Percentiles rank a stretch among this genome's conserved stretches.
phyloP scores from a whole-genome alignment of 192 early-diverging fungal genomes.

The Coemansia sp. region DNA sequence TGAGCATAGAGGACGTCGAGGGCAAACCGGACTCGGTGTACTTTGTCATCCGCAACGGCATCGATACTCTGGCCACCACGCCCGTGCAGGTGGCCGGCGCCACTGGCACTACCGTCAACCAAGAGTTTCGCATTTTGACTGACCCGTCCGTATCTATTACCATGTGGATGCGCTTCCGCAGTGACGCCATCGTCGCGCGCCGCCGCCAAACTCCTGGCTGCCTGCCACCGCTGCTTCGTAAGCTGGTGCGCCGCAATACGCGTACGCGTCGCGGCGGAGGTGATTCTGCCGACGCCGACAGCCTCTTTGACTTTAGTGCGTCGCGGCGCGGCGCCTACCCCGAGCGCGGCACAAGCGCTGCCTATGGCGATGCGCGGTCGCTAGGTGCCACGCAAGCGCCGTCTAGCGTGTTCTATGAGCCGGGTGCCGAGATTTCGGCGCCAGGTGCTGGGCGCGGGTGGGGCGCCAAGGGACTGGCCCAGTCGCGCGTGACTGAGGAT shows the following conservation, averaged over 20 bases:
- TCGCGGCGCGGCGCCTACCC: constrained; percentile 8
- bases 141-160: constrained; percentile 46
- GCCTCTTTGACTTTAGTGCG: constrained; percentile 44
- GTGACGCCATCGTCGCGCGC: constrained; percentile 41
- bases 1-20: constrained; percentile 48
- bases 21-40: constrained; percentile 37
- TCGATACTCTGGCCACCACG: constrained; percentile 47
- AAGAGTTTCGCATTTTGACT: constrained; percentile 50
- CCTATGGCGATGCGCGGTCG: constrained; percentile 35
- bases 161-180: constrained; percentile 53
- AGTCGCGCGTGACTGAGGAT: constrained; percentile 47
- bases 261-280: constrained; percentile 30
- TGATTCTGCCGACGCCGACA: constrained; percentile 22
- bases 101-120: constrained; percentile 33
- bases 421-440: constrained; percentile 9
- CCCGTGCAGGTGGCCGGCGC: constrained; percentile 25
- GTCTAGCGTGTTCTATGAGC: constrained; percentile 48
- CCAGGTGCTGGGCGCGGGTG: background rate
- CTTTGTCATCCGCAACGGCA: constrained; percentile 55
- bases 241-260: constrained; percentile 48
- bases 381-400: constrained; percentile 42
- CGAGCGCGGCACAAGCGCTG: constrained; percentile 22
- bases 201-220: constrained; percentile 16
- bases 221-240: constrained; percentile 37
- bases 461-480: constrained; percentile 33